Conservation (phyloP, 2,329 filamentous ascomycete species). For the Nigrospora osmanthi region DNA sequence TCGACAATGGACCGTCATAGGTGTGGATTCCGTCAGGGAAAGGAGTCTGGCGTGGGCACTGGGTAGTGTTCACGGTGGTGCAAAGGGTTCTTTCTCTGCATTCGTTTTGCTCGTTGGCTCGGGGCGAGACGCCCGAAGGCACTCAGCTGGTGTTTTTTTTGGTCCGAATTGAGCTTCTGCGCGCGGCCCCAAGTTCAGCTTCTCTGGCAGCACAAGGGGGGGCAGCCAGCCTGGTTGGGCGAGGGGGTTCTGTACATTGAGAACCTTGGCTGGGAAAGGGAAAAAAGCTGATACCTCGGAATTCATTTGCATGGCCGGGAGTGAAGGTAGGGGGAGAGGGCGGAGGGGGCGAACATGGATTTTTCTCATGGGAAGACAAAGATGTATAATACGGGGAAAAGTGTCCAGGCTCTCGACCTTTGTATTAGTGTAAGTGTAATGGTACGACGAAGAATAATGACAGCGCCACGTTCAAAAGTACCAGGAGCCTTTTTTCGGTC, state of each 20-base stretch:
- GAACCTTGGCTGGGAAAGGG: slow-evolving; percentile 20
- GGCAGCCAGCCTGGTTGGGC: slow-evolving; percentile 11
- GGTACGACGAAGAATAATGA: slow-evolving; percentile 7
- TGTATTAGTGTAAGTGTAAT: slow-evolving; percentile 22
- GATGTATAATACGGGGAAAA: slow-evolving; percentile 21
- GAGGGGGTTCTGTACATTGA: slow-evolving; percentile 19
- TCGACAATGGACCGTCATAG: neutral
- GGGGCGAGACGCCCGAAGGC: neutral
- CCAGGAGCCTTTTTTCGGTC: too few relatives aligned
- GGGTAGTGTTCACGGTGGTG: neutral
- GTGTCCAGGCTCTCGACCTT: slow-evolving; percentile 9
- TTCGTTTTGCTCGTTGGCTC: neutral
- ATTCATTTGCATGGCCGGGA: slow-evolving; percentile 23
- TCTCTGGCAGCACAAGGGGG: slow-evolving; percentile 11
- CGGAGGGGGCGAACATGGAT: neutral
- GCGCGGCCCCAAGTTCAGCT: slow-evolving; percentile 11
- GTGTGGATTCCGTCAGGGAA: neutral
- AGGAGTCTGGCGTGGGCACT: neutral
- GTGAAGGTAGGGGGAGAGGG: slow-evolving; percentile 9
- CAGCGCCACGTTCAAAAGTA: neutral
- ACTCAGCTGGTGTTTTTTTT: neutral
- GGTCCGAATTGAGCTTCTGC: slow-evolving; percentile 10
- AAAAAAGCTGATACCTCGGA: slow-evolving; percentile 10
- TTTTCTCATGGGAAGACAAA: slow-evolving; percentile 3
- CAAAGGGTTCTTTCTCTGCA: neutral